phyloP scores from a whole-genome alignment of 2,329 filamentous ascomycete species.

The Laburnicola sp. region DNA sequence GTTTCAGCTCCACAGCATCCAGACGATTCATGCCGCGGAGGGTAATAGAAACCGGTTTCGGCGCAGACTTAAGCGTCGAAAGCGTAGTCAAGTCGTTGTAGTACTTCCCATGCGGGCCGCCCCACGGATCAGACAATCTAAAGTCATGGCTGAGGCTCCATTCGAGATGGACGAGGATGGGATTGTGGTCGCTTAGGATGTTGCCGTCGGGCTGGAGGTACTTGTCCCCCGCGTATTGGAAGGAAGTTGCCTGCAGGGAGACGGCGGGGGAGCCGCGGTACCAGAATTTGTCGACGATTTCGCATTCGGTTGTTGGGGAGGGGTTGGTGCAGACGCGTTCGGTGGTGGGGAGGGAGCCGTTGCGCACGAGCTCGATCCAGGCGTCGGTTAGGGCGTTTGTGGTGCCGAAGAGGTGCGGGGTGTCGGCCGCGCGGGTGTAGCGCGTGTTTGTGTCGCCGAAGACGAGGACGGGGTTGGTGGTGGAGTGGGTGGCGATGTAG shows the following conservation, averaged over 20 bases:
- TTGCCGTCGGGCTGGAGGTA: conserved; percentile 62
- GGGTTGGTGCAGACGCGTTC: conserved; percentile 60
- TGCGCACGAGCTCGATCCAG: conserved; percentile 58
- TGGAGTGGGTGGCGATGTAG: conserved; percentile 60
- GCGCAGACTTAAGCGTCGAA: neutral
- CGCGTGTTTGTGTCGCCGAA: conserved; percentile 68
- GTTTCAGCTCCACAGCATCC: conserved; percentile 55
- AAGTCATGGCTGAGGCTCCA: conserved; percentile 40
- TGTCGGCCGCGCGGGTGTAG: conserved; percentile 62
- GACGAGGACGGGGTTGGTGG: conserved; percentile 64
- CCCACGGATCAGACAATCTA: conserved; percentile 53
- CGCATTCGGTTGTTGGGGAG: conserved; percentile 56
- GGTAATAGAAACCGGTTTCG: conserved; percentile 32
- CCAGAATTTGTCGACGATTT: conserved; percentile 69
- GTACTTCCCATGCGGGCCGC: conserved; percentile 57
- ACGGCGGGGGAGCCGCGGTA: conserved; percentile 58
- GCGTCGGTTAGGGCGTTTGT: conserved; percentile 60
- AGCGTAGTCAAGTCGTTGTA: conserved; percentile 55
- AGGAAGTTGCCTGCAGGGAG: conserved; percentile 53
- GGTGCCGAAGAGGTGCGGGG: conserved; percentile 55
- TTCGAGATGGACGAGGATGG: conserved; percentile 59
- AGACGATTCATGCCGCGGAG: conserved; percentile 56
- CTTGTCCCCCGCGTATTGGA: conserved; percentile 58
- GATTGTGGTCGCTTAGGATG: conserved; percentile 67
- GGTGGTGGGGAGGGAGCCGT: conserved; percentile 13